Evolutionary conservation across 108 stramenopile species (phyloP).

Genomic region (Cyclotella choctawhatcheeana): DNA sequence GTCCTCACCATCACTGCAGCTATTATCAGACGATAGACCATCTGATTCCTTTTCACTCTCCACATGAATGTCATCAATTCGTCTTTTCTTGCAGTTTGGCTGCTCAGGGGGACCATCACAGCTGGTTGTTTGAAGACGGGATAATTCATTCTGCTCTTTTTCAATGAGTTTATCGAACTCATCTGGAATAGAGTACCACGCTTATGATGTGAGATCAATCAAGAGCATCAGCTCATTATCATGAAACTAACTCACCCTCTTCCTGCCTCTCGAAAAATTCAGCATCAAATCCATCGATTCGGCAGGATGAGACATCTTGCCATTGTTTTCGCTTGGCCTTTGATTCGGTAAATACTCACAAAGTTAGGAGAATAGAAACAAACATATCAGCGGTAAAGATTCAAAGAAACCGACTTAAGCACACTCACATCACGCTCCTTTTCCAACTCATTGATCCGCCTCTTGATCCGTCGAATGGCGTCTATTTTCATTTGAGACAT

Average conservation of each 20-base stretch:
- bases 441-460: not conserved
- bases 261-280: not conserved
- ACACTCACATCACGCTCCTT: not conserved
- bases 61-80: not conserved
- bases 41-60: constrained; percentile 2
- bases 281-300: not conserved
- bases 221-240: not conserved
- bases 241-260: not conserved
- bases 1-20: not conserved
- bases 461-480: not conserved
- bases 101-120: not conserved
- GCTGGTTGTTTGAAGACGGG: no score
- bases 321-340: not conserved
- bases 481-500: not conserved
- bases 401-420: not conserved
- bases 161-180: not conserved
- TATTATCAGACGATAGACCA: not conserved
- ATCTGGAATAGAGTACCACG: no score
- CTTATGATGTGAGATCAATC: not conserved
- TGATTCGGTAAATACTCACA: no score
- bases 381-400: no score
- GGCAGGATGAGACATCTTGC: not conserved
- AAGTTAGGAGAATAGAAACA: no score
- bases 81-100: not conserved
- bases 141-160: not conserved